These are phyloP conservation scores for Cryptosporidium andersoni DNA, from an alignment of 169 alveolate species.

Conservation along the genomic window DNA sequence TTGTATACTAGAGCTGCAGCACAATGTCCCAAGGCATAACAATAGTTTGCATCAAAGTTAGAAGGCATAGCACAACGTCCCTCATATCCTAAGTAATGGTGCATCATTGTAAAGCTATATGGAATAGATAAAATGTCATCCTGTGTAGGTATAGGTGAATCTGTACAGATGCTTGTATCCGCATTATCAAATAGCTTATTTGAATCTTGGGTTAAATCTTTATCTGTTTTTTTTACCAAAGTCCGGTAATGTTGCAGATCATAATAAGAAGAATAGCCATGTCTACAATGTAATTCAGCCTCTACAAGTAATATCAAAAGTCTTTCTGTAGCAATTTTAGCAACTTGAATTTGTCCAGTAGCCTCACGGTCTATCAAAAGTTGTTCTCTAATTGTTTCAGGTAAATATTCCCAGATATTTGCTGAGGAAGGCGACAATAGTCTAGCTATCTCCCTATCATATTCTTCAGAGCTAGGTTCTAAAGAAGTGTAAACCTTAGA, in stretches of 20 bases:
- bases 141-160: neutral
- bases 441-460: slow-evolving; percentile 38
- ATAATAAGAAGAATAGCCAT: slow-evolving; percentile 59
- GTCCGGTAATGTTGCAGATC: slow-evolving; percentile 64
- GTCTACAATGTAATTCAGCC: slow-evolving; percentile 76
- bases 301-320: slow-evolving; percentile 91
- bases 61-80: slow-evolving; percentile 98
- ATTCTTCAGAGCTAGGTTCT: slow-evolving; percentile 27
- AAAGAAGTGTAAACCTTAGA: too few relatives aligned
- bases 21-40: slow-evolving; percentile 96
- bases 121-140: slow-evolving; percentile 37
- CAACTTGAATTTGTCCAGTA: slow-evolving; percentile 97
- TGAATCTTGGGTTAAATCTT: slow-evolving; percentile 23
- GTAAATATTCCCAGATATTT: slow-evolving; percentile 86
- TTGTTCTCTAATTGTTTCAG: slow-evolving; percentile 92
- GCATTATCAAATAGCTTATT: neutral
- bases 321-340: slow-evolving; percentile 98
- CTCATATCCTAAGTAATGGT: slow-evolving; percentile 97
- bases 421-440: slow-evolving; percentile 56
- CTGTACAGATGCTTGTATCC: neutral
- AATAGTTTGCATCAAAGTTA: slow-evolving; percentile 95
- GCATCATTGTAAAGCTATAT: slow-evolving; percentile 75
- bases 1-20: slow-evolving; percentile 91
- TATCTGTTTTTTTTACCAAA: slow-evolving; percentile 16
- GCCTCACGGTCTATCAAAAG: slow-evolving; percentile 97